These are phyloP conservation scores for Metarhizium humberi DNA, from an alignment of 2,329 filamentous ascomycete genomes.

Conservation along the genomic window DNA sequence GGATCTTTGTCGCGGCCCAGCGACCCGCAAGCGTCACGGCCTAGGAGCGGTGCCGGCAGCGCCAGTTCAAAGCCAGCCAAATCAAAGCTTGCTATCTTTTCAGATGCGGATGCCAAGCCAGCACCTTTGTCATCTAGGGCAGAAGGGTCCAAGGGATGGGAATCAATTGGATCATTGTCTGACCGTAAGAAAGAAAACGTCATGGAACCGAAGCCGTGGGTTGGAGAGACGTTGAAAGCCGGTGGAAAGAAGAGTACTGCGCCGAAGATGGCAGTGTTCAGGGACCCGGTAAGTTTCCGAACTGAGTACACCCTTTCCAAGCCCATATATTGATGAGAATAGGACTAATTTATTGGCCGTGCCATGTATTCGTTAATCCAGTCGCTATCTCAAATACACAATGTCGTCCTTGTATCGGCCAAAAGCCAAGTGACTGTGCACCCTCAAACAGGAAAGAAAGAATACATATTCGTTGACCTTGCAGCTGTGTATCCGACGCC, in stretches of 20 bases:
- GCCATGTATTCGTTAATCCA: constrained; percentile 36
- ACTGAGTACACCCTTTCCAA: constrained; percentile 17
- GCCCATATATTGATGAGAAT: constrained; percentile 73
- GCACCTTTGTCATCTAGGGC: constrained; percentile 45
- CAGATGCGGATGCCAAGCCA: constrained; percentile 58
- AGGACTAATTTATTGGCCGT: constrained; percentile 79
- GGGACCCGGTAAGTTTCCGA: constrained; percentile 68
- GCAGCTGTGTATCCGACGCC: constrained; percentile 76
- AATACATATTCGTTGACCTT: constrained; percentile 81
- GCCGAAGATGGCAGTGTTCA: constrained; percentile 86
- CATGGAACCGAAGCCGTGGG: constrained; percentile 81
- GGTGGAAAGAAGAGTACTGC: constrained; percentile 67
- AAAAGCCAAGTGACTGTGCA: constrained; percentile 75
- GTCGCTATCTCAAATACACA: constrained; percentile 53
- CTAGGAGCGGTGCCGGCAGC: constrained; percentile 35
- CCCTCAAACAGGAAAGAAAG: constrained; percentile 69
- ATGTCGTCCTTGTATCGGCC: constrained; percentile 59
- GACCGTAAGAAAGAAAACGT: constrained; percentile 93
- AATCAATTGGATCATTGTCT: constrained; percentile 76
- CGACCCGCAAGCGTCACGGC: constrained; percentile 58
- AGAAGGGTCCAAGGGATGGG: constrained; percentile 67
- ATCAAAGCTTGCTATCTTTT: constrained; percentile 85
- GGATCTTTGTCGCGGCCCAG: constrained; percentile 41
- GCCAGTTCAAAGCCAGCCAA: constrained; percentile 56
- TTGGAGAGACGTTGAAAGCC: constrained; percentile 79